These are phyloP conservation scores for Schizosaccharomyces versatilis DNA, from an alignment of 1,139 yeast species.

Conservation along the genomic window DNA sequence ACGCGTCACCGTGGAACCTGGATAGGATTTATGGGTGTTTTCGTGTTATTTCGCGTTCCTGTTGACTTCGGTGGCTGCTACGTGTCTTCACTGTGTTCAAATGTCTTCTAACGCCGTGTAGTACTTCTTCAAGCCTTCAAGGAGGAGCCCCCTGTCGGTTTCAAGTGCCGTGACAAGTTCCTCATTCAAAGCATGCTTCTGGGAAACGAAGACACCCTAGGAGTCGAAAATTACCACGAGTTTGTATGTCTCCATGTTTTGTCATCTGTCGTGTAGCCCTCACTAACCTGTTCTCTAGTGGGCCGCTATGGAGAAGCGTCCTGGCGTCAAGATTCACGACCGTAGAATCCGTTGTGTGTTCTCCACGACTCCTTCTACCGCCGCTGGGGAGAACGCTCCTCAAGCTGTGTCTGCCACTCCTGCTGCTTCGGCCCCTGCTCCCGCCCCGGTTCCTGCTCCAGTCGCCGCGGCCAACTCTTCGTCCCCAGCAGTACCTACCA, in stretches of 20 bases:
- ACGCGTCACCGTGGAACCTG: not conserved
- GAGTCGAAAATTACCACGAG: constrained; percentile 1
- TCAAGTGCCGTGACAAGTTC: constrained; percentile 77
- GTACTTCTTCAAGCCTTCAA: constrained; percentile 64
- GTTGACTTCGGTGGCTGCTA: not conserved
- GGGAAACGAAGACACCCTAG: not conserved
- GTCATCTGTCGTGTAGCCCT: too few species aligned
- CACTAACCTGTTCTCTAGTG: not conserved
- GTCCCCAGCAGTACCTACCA: not conserved
- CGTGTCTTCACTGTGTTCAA: not conserved
- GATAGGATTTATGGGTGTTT: not conserved
- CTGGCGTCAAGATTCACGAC: not conserved
- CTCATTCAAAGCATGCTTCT: constrained; percentile 33
- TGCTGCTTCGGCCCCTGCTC: not conserved
- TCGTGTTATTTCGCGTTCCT: not conserved
- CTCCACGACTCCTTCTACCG: not conserved
- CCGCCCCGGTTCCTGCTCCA: not conserved
- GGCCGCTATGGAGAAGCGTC: not conserved
- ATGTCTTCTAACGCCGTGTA: not conserved
- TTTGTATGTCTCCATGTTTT: not conserved
- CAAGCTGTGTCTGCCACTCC: not conserved
- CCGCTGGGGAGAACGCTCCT: not conserved
- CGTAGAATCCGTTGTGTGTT: constrained; percentile 1
- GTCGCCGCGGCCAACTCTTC: not conserved
- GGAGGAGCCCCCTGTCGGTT: constrained; percentile 49